Base-by-base conservation (phyloP, 805 yeast species). In the Suhomyces faveliae region DNA sequence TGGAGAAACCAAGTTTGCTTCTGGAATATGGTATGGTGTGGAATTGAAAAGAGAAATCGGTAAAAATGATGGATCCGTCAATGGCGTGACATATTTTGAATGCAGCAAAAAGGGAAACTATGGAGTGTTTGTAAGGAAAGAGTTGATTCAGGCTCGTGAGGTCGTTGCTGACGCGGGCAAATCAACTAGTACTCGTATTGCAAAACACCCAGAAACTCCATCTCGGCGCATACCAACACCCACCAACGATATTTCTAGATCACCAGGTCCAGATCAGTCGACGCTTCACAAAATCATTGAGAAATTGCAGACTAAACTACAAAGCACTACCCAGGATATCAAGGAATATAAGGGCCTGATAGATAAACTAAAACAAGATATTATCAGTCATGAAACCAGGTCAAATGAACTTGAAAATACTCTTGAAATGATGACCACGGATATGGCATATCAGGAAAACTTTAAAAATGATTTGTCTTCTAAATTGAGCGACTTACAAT, bases 1-100 rank as follows among this genome's bases (percentile, higher is more conserved):
- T 1, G 89, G 89, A 0, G 45, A 54, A 11, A 80, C 88, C 0
- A 52, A 76, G 41, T 85, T 85, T 67, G 81, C 87, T 2, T 65
- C 74, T 0, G 89, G 89, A 0, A 45, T 48, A 0, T 79, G 84
- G 84, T 60, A 75, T 3, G 84, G 84, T 0, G 56, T 79, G 2
- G 79, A 77, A 42, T 57, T 80, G 19, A 70, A 67, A 10, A 47
- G 48, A 1, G 63, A 73, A 0, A 49, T 30, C 0, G 84, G 84
- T 1, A 76, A 73, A 52, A 80, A 80, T 46, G 66, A 79, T 49
- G 84, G 84, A 1, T 58, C 75, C 0, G 72, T 80, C 0, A 61
- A 69, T 15, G 80, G 76, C 0, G 57, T 64, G 2, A 43, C 60
- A 45, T 80, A 80, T 59, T 80, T 80, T 40, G 59, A 64, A 6